Conservation (phyloP, 495 filamentous ascomycete genomes). For the Aspergillus carlsbadensis region DNA sequence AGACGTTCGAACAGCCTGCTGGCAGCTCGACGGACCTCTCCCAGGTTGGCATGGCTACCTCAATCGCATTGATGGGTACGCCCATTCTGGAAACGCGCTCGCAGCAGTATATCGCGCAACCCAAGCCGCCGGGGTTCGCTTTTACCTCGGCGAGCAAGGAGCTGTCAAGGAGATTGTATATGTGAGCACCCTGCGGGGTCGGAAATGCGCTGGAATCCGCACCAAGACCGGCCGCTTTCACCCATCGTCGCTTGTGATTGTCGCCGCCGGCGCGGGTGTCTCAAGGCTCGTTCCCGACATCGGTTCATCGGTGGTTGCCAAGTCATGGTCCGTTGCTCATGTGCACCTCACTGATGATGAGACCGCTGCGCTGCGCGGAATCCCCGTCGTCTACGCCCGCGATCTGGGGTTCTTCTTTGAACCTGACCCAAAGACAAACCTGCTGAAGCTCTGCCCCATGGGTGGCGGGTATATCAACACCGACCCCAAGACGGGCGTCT, state of each 20-base stretch:
- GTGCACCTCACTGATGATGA: slow-evolving; percentile 53
- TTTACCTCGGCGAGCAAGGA: slow-evolving; percentile 33
- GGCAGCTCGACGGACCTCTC: slow-evolving; percentile 46
- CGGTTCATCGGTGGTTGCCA: slow-evolving; percentile 44
- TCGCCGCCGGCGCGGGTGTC: slow-evolving; percentile 44
- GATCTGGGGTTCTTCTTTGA: slow-evolving; percentile 62
- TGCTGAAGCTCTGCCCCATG: slow-evolving; percentile 55
- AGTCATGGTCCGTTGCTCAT: slow-evolving; percentile 53
- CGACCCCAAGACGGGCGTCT: slow-evolving; percentile 31
- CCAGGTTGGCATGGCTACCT: slow-evolving; percentile 55
- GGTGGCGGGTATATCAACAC: slow-evolving; percentile 55
- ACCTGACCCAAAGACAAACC: slow-evolving; percentile 51
- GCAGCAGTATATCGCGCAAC: slow-evolving; percentile 26
- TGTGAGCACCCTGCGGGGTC: slow-evolving; percentile 9
- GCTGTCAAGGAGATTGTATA: slow-evolving; percentile 24
- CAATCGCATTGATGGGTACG: slow-evolving; percentile 54
- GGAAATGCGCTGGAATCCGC: slow-evolving; percentile 32
- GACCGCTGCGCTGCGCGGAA: slow-evolving; percentile 47
- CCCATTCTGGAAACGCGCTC: slow-evolving; percentile 47
- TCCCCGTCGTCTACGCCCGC: slow-evolving; percentile 54
- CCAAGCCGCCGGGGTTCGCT: slow-evolving; percentile 33
- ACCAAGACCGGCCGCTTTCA: slow-evolving; percentile 39
- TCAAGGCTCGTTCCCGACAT: slow-evolving; percentile 39
- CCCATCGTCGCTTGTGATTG: slow-evolving; percentile 36
- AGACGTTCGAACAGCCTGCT: slow-evolving; percentile 39